phyloP scores from a whole-genome alignment of 208 protist genomes.

The Trypanosoma brucei region DNA sequence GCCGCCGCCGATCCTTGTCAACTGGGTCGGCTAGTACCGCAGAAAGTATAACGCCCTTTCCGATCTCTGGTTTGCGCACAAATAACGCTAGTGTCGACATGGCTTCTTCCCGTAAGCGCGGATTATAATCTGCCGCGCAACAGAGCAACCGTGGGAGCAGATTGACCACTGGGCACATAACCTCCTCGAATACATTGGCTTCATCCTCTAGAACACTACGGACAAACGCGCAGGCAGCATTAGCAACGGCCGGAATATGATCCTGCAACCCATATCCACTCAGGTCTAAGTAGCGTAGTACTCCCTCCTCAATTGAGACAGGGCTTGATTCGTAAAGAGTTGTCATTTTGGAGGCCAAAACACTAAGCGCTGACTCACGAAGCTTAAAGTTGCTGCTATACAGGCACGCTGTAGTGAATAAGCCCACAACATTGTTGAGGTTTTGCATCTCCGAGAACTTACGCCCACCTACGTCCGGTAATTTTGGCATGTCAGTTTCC shows the following conservation, averaged over 20 bases:
- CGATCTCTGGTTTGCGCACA: conserved; percentile 34
- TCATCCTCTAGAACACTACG: conserved; percentile 52
- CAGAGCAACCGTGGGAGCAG: conserved; percentile 74
- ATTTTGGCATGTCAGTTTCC: conserved; percentile 12
- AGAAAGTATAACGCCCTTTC: conserved; percentile 30
- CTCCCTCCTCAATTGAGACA: conserved; percentile 37
- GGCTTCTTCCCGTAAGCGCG: conserved; percentile 70
- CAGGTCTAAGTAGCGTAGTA: conserved; percentile 76
- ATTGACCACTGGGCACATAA: conserved; percentile 40
- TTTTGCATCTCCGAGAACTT: conserved; percentile 15
- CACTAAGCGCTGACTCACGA: conserved; percentile 64
- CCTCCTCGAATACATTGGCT: conserved; percentile 26
- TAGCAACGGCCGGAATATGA: conserved; percentile 68
- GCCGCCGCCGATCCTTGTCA: conserved; percentile 63
- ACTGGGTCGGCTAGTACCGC: conserved; percentile 61
- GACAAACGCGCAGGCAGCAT: conserved; percentile 64
- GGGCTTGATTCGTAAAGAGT: conserved; percentile 16
- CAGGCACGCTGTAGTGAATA: conserved; percentile 67
- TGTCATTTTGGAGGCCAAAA: conserved; percentile 36
- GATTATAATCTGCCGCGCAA: conserved; percentile 61
- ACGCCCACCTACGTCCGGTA: conserved; percentile 26
- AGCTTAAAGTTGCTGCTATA: conserved; percentile 67
- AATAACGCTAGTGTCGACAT: conserved; percentile 52
- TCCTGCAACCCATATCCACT: conserved; percentile 81
- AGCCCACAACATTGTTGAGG: conserved; percentile 37